Base-by-base conservation (phyloP, 257 asterid genomes). In the Ophiorrhiza pumila region DNA sequence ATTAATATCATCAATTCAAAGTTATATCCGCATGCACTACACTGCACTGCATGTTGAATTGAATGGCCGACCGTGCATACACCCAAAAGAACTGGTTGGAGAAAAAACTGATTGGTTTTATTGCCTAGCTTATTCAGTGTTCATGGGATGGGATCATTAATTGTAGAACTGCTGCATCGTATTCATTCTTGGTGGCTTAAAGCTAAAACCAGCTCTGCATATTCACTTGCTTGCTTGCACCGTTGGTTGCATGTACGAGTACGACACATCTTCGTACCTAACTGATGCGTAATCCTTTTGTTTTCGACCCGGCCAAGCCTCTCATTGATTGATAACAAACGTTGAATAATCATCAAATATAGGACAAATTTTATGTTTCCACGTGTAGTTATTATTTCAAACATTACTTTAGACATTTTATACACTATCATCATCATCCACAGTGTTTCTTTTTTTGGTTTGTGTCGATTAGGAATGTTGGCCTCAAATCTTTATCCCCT, bases 331-430 rank as follows among this genome's bases (percentile, higher is more conserved):
- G 43, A 67, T 46, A 29, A 47, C 45, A 29, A 47, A 29, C 22
- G 27, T 67, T 67, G 29, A 50, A 47, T 46, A 29, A 18, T 14
- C 58, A 29, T 47, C 29, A 29, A 3, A 34, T 2, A 35, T 0
- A 20, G n/a, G 43, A 49, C 62, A 13, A 34, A 2, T 31, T n/a
- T 68, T 49, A 32, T 22, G 73, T 49, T 8, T 68, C 59, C 61
- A 50, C 73, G n/a, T 68, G 73, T 39, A 49, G 61, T 7, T 49
- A 34, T 68, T 68, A 49, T 68, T 52, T 23, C 37, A 4, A 52
- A 34, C 20, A 69, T 18, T 31, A 23, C 47, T 22, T 32, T 0
- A 7, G 52, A 34, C 22, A 41, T 55, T 37, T 35, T 53, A n/a
- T 29, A n/a, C 42, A 46, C 42, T 31, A 34, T 45, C 56, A 70